Conservation (phyloP, 139 green algal genomes). For the Chlamydomonas urium region DNA sequence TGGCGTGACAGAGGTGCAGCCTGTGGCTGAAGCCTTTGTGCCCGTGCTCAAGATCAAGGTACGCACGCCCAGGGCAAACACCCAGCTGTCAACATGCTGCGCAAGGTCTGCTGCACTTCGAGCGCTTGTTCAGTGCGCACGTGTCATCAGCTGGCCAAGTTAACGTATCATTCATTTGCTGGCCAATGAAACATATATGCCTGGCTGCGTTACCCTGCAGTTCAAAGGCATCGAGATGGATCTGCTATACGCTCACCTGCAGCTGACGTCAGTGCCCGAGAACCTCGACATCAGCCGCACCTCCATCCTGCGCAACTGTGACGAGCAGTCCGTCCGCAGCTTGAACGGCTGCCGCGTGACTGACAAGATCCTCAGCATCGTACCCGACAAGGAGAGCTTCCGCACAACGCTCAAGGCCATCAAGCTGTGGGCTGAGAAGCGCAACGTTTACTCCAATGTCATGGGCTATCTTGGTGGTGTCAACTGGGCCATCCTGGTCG, state of each 20-base stretch:
- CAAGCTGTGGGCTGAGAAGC: constrained; percentile 88
- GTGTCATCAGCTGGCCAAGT: too few species aligned
- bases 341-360: constrained; percentile 91
- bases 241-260: constrained; percentile 83
- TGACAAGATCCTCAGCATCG: constrained; percentile 73
- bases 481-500: constrained; percentile 95
- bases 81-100: too few species aligned
- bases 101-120: too few species aligned
- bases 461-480: constrained; percentile 92
- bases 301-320: constrained; percentile 75
- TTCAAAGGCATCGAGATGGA: constrained; percentile 89
- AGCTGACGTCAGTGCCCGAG: constrained; percentile 46
- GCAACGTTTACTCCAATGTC: constrained; percentile 81
- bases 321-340: constrained; percentile 78
- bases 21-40: constrained; percentile 86
- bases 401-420: constrained; percentile 45
- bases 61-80: too few species aligned
- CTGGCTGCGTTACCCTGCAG: too few species aligned
- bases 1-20: constrained; percentile 73
- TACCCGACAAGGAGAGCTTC: constrained; percentile 21
- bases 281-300: constrained; percentile 67
- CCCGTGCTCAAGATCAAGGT: constrained; percentile 93
- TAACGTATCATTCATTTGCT: too few species aligned
- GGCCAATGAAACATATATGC: neutral
- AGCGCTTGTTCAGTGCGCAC: too few species aligned